A percentile compares a stretch with the other conserved stretches of the same genome.
phyloP scores from a whole-genome alignment of 257 asterid species.

The Euphrasia confusa region DNA sequence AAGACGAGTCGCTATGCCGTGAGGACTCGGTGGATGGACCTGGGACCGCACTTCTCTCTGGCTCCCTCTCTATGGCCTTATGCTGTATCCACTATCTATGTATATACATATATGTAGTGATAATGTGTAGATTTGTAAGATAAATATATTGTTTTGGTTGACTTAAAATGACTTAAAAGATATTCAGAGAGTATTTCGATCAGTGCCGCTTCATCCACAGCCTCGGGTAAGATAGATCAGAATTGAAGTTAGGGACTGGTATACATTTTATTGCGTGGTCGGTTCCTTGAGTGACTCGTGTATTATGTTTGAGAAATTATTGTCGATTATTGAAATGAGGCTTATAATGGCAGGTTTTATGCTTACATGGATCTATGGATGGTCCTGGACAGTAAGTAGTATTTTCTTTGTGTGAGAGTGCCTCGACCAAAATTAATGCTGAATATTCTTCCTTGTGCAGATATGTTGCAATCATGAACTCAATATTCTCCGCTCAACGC shows the following conservation, averaged over 20 bases:
- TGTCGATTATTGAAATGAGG: constrained; percentile 27
- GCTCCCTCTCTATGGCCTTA: constrained; percentile 94
- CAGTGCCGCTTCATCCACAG: constrained; percentile 85
- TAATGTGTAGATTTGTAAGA: constrained; percentile 8
- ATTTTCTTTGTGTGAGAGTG: constrained; percentile 1
- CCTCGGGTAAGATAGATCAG: constrained; percentile 63
- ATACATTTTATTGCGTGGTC: neutral
- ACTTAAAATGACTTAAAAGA: constrained; percentile 47
- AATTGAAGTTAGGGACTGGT: neutral
- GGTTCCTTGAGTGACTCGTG: constrained; percentile 12
- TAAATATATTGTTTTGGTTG: constrained; percentile 32
- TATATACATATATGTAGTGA: neutral
- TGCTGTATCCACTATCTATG: constrained; percentile 66
- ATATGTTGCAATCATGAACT: constrained; percentile 91
- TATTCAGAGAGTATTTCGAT: constrained; percentile 75
- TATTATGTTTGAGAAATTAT: constrained; percentile 23
- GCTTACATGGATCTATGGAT: constrained; percentile 95
- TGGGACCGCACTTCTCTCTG: constrained; percentile 74
- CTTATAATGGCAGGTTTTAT: constrained; percentile 64
- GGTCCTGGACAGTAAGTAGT: constrained; percentile 90
- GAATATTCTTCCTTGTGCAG: constrained; percentile 41
- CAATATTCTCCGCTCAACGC: constrained; percentile 95
- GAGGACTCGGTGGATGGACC: constrained; percentile 60
- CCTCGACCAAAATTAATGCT: constrained; percentile 13
- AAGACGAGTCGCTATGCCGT: constrained; percentile 52